Conservation (phyloP, 2,329 filamentous ascomycete genomes). For the Fusarium subtropicale region DNA sequence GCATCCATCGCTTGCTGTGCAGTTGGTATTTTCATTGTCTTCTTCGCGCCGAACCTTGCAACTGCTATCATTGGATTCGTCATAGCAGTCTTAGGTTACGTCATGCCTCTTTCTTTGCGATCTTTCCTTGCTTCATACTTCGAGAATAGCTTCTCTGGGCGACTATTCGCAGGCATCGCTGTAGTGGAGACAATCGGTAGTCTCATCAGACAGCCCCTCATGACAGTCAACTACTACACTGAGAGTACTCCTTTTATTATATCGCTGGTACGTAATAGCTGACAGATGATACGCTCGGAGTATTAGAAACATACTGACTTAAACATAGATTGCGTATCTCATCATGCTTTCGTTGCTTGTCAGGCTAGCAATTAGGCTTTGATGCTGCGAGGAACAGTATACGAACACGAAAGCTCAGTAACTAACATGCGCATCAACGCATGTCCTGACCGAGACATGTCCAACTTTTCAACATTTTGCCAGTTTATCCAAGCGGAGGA, state of each 20-base stretch:
- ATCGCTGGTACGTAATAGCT: background rate
- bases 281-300: background rate
- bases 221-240: background rate
- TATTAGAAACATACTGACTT: background rate
- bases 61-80: conserved; percentile 3
- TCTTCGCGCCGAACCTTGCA: background rate
- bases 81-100: background rate
- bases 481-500: background rate
- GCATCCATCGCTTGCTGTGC: background rate
- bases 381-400: background rate
- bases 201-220: background rate
- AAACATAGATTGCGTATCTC: background rate
- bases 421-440: background rate
- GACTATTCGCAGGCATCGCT: conserved; percentile 1
- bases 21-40: background rate
- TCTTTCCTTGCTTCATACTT: conserved; percentile 6
- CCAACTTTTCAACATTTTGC: background rate
- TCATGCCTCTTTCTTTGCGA: background rate
- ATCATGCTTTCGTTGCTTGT: background rate
- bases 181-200: conserved; percentile 1
- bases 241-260: background rate
- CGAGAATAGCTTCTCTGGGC: background rate
- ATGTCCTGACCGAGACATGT: background rate
- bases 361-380: background rate
- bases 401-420: background rate